Evolutionary conservation across 768 basidiomycete genomes (phyloP).

Genomic region (Termitomyces sp.): DNA sequence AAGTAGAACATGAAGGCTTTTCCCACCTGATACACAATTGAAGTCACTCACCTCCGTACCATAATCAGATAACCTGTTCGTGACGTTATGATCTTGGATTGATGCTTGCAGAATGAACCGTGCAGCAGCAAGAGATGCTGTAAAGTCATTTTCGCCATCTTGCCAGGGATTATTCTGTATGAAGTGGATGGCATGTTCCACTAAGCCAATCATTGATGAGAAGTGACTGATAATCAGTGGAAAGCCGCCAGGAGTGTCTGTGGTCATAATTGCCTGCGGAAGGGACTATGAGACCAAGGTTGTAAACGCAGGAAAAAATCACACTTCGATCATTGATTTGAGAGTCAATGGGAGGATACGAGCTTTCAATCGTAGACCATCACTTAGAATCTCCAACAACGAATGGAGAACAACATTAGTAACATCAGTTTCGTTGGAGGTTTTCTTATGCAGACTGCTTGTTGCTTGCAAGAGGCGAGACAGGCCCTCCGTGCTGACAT

Average conservation of each 20-base stretch:
- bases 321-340: conserved; percentile 49
- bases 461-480: conserved; percentile 44
- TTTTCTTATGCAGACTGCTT: conserved; percentile 35
- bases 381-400: conserved; percentile 46
- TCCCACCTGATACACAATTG: too few relatives aligned
- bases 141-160: conserved; percentile 47
- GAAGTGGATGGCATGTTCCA: conserved; percentile 48
- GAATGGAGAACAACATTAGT: conserved; percentile 31
- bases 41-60: conserved; percentile 27
- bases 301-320: not conserved
- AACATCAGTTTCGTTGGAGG: conserved; percentile 16
- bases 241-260: conserved; percentile 21
- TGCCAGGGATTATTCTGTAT: conserved; percentile 43
- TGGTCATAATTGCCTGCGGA: conserved; percentile 20
- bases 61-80: conserved; percentile 31
- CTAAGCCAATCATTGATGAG: conserved; percentile 31
- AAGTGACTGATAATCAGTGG: conserved; percentile 25
- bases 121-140: conserved; percentile 43
- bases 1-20: not conserved
- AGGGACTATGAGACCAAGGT: not conserved
- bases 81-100: conserved; percentile 34
- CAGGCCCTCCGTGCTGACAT: conserved; percentile 37
- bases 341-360: conserved; percentile 44
- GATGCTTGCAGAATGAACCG: conserved; percentile 47
- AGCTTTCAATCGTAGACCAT: conserved; percentile 48